phyloP scores from a whole-genome alignment of 768 basidiomycete genomes.

The Hericium rajendrae region DNA sequence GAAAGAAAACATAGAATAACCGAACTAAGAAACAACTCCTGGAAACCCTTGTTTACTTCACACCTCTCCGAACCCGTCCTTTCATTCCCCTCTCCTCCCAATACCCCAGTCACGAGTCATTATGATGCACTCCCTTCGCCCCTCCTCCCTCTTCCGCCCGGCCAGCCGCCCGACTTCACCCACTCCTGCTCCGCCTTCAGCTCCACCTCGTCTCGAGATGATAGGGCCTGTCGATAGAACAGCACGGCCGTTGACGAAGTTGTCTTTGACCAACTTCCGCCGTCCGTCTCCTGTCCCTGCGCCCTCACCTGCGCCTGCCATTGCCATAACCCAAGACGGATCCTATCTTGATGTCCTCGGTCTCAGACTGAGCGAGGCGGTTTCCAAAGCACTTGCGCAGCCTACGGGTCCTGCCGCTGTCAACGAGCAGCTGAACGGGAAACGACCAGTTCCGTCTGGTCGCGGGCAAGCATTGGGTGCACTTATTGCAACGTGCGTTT shows the following conservation, averaged over 20 bases:
- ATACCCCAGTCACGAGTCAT: slow-evolving; percentile 8
- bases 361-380: slow-evolving; percentile 72
- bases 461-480: slow-evolving; percentile 59
- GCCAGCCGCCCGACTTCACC: slow-evolving; percentile 58
- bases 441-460: slow-evolving; percentile 63
- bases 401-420: slow-evolving; percentile 44
- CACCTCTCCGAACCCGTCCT: slow-evolving; percentile 16
- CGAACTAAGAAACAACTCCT: slow-evolving; percentile 7
- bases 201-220: not conserved
- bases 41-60: not conserved
- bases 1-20: slow-evolving; percentile 12
- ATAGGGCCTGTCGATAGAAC: slow-evolving; percentile 31
- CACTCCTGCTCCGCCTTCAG: slow-evolving; percentile 30
- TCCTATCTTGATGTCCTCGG: slow-evolving; percentile 72
- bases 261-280: slow-evolving; percentile 51
- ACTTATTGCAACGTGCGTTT: slow-evolving; percentile 61
- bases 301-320: slow-evolving; percentile 21
- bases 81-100: not conserved
- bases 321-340: slow-evolving; percentile 60
- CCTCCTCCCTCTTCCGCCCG: slow-evolving; percentile 57
- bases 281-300: slow-evolving; percentile 41
- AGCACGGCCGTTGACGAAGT: slow-evolving; percentile 44
- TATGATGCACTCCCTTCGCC: slow-evolving; percentile 60
- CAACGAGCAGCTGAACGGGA: slow-evolving; percentile 52
- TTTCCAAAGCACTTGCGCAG: slow-evolving; percentile 64